phyloP scores from a whole-genome alignment of 2,329 filamentous ascomycete genomes.

The Lizonia empirigonia region DNA sequence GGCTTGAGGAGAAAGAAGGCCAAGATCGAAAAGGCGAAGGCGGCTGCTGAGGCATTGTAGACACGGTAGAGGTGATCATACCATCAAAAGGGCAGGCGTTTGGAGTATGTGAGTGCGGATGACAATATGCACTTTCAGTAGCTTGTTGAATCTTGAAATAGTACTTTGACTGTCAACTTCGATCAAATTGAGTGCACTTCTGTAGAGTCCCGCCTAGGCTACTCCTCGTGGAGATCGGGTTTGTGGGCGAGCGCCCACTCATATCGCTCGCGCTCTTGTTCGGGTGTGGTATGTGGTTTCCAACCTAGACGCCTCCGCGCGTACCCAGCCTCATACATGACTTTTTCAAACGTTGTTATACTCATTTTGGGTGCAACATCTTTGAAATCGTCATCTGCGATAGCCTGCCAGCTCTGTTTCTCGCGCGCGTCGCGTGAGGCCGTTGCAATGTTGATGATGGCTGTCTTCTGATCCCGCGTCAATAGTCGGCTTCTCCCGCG shows the following conservation, averaged over 20 bases:
- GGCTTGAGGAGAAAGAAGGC: slow-evolving; percentile 87
- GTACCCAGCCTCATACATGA: slow-evolving; percentile 12
- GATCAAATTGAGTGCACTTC: background rate
- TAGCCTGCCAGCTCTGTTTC: slow-evolving; percentile 9
- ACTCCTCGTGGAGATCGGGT: too few species aligned
- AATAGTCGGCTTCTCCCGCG: background rate
- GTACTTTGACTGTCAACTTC: background rate
- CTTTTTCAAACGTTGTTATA: slow-evolving; percentile 8
- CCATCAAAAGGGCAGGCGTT: slow-evolving; percentile 13
- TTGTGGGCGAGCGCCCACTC: background rate
- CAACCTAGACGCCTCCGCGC: background rate
- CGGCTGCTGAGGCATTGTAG: slow-evolving; percentile 37
- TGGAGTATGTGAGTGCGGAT: background rate
- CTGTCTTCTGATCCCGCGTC: background rate
- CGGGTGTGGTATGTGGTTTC: background rate
- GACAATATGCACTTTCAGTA: background rate
- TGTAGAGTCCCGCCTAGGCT: background rate
- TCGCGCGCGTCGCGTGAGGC: background rate
- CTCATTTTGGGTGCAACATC: slow-evolving; percentile 1
- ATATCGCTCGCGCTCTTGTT: background rate
- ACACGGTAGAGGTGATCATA: background rate
- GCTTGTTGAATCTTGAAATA: background rate
- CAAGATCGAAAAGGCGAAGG: slow-evolving; percentile 72
- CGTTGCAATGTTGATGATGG: background rate
- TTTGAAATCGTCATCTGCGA: slow-evolving; percentile 1